These are phyloP conservation scores for Lecanicillium sp. DNA, from an alignment of 2,329 filamentous ascomycete genomes.

Conservation along the genomic window DNA sequence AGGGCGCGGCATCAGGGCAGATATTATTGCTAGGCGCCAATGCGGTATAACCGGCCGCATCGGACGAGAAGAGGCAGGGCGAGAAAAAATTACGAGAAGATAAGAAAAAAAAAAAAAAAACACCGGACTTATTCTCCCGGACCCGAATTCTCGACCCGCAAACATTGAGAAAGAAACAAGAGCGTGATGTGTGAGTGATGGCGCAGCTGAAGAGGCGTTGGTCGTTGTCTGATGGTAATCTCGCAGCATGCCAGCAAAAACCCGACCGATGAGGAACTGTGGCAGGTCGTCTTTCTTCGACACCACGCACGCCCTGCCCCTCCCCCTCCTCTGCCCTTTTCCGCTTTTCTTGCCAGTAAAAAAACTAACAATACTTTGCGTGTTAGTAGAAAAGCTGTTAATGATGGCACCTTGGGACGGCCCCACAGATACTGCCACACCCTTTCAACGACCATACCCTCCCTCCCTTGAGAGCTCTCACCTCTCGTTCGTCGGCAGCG, in stretches of 20 bases:
- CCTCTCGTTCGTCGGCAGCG: too few relatives aligned
- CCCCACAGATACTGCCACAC: background rate
- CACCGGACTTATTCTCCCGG: background rate
- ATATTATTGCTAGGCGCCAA: too few relatives aligned
- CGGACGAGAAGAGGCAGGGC: too few relatives aligned
- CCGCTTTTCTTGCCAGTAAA: too few relatives aligned
- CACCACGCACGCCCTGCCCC: too few relatives aligned
- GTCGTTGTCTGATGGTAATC: conserved; percentile 10
- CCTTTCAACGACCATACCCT: background rate
- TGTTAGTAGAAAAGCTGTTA: background rate
- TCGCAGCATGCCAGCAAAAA: conserved; percentile 10
- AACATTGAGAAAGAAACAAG: background rate
- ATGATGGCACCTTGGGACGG: conserved; percentile 5
- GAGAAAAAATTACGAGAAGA: background rate
- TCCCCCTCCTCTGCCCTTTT: too few relatives aligned
- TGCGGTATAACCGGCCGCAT: too few relatives aligned
- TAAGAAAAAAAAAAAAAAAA: background rate
- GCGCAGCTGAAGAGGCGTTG: conserved; percentile 1
- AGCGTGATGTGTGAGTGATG: background rate
- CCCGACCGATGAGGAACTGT: background rate
- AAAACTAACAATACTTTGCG: too few relatives aligned
- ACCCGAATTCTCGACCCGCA: background rate
- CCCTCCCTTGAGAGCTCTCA: background rate
- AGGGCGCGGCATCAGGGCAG: conserved; percentile 5
- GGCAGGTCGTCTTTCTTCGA: background rate